Conservation (phyloP, 2,329 filamentous ascomycete genomes). For the Fusarium coffeatum region DNA sequence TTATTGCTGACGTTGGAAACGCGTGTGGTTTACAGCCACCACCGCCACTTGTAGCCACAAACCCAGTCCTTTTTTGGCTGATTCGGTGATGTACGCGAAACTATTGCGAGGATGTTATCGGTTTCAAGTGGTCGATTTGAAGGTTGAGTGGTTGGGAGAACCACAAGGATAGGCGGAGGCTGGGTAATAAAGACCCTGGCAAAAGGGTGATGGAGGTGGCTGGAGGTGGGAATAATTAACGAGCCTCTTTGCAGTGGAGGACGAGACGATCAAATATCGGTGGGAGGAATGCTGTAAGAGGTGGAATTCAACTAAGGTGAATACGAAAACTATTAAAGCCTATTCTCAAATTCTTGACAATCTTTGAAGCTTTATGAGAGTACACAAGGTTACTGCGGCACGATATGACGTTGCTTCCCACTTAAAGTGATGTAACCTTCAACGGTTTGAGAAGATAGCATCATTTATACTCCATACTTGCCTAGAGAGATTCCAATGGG, state of each 20-base stretch:
- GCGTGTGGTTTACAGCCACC: constrained; percentile 30
- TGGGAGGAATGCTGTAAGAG: constrained; percentile 21
- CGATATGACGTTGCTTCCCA: constrained; percentile 30
- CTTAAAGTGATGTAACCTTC: constrained; percentile 13
- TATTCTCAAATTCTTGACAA: neutral
- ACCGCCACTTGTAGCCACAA: constrained; percentile 32
- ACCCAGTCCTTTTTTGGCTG: constrained; percentile 23
- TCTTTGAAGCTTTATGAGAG: constrained; percentile 5
- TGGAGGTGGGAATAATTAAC: constrained; percentile 26
- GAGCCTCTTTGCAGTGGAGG: constrained; percentile 1
- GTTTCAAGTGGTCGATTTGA: constrained; percentile 32
- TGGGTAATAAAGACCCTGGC: constrained; percentile 27
- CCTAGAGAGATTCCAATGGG: no score
- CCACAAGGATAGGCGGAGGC: constrained; percentile 20
- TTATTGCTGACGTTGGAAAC: constrained; percentile 36
- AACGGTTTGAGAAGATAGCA: neutral
- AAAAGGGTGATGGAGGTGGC: constrained; percentile 28
- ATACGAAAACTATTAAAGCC: constrained; percentile 1
- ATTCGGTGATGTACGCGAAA: constrained; percentile 10
- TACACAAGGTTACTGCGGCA: constrained; percentile 3
- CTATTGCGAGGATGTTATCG: constrained; percentile 25
- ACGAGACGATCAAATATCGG: constrained; percentile 21
- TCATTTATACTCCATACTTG: neutral
- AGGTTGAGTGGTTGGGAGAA: constrained; percentile 31
- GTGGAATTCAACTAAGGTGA: neutral